These are phyloP conservation scores for Bocquillonia castaneifolia DNA, from an alignment of 441 rosid genomes.

Conservation along the genomic window DNA sequence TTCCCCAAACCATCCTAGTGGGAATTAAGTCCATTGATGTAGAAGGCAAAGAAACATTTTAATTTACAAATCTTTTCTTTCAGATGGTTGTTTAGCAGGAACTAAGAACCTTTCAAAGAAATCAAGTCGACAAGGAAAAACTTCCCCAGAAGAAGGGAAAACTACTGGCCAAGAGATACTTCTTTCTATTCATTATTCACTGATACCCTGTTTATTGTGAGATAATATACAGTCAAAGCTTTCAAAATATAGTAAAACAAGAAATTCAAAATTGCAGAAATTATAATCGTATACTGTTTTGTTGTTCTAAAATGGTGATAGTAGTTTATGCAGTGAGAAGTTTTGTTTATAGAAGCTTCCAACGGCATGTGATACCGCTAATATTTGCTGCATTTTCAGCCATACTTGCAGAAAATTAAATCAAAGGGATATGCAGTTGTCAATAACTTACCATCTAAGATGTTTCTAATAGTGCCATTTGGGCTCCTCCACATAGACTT, in stretches of 20 bases:
- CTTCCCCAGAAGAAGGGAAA: not conserved
- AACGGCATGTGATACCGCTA: too few species aligned
- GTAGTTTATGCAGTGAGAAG: not conserved
- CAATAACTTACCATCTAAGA: constrained; percentile 62
- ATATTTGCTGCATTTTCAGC: not conserved
- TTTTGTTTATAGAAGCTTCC: not conserved
- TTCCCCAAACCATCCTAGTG: not conserved
- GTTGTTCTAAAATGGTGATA: not conserved
- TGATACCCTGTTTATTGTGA: not conserved
- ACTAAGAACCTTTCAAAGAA: not conserved
- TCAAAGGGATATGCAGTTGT: not conserved
- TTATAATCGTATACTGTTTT: not conserved
- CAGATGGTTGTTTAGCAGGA: not conserved
- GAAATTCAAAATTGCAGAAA: not conserved
- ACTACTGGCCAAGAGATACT: not conserved
- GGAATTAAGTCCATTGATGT: not conserved
- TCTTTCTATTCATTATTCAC: not conserved
- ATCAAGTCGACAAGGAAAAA: not conserved
- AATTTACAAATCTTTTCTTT: not conserved
- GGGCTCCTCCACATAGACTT: constrained; percentile 96
- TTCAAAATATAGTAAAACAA: not conserved
- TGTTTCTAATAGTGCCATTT: constrained; percentile 87
- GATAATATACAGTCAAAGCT: not conserved
- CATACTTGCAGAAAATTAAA: not conserved
- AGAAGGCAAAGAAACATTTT: not conserved